Evolutionary conservation across 305 asterid genomes (phyloP).

Genomic region (Plantago lanceolata): DNA sequence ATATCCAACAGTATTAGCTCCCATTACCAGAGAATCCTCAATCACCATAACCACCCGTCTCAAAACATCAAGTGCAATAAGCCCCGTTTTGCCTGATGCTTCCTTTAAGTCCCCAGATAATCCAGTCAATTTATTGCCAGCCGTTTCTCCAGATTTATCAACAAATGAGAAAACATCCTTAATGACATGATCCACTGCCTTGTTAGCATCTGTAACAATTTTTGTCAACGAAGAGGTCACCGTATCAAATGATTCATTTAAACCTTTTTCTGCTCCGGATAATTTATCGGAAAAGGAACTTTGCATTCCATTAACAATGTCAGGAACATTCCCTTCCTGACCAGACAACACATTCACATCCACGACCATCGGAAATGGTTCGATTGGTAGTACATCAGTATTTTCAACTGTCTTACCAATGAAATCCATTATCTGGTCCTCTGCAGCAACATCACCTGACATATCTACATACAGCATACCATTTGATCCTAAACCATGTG

Average conservation of each 20-base stretch:
- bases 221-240: slow-evolving; percentile 43
- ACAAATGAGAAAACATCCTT: slow-evolving; percentile 37
- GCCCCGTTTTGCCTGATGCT: slow-evolving; percentile 57
- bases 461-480: slow-evolving; percentile 39
- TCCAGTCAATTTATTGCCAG: slow-evolving; percentile 47
- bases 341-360: slow-evolving; percentile 45
- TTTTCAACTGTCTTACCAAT: slow-evolving; percentile 27
- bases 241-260: slow-evolving; percentile 46
- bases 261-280: slow-evolving; percentile 42
- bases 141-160: slow-evolving; percentile 55
- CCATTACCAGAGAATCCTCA: slow-evolving; percentile 54
- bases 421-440: slow-evolving; percentile 35
- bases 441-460: slow-evolving; percentile 34
- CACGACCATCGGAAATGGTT: slow-evolving; percentile 32
- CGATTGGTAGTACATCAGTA: slow-evolving; percentile 29
- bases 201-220: slow-evolving; percentile 39
- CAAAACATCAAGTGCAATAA: slow-evolving; percentile 48
- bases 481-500: slow-evolving; percentile 27
- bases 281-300: slow-evolving; percentile 35
- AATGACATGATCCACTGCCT: slow-evolving; percentile 42
- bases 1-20: slow-evolving; percentile 53
- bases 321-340: slow-evolving; percentile 28
- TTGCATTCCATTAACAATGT: slow-evolving; percentile 31
- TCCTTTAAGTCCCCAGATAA: slow-evolving; percentile 53
- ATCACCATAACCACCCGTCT: slow-evolving; percentile 42